A percentile compares a stretch with the other conserved stretches of the same genome.
These are phyloP conservation scores for Delitschia confertaspora DNA, from an alignment of 495 filamentous ascomycete species.

Conservation along the genomic window DNA sequence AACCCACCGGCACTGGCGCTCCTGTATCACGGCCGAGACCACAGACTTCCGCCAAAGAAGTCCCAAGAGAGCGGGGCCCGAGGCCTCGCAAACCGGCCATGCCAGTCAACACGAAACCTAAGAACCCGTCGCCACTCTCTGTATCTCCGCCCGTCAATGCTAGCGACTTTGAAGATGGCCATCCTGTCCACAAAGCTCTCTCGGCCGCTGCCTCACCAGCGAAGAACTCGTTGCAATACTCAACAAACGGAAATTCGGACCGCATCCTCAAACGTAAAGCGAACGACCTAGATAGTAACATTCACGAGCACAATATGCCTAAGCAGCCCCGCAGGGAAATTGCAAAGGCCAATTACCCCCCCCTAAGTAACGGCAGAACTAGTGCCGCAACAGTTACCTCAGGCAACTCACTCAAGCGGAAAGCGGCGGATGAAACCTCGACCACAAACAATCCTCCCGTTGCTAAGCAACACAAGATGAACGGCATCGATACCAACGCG, in stretches of 20 bases:
- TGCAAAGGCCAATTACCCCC: conserved; percentile 14
- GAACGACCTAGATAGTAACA: conserved; percentile 23
- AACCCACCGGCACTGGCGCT: conserved; percentile 4
- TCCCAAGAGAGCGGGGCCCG: background rate
- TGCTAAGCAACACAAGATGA: conserved; percentile 22
- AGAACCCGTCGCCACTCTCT: conserved; percentile 30
- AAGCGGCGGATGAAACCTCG: conserved; percentile 13
- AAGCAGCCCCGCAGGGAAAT: conserved; percentile 23
- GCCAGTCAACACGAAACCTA: conserved; percentile 26
- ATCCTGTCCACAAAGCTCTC: conserved; percentile 26
- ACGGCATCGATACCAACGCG: conserved; percentile 15
- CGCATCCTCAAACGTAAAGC: conserved; percentile 31
- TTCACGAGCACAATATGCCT: conserved; percentile 21
- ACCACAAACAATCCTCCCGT: conserved; percentile 3
- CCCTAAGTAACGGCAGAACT: conserved; percentile 7
- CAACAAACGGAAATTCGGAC: conserved; percentile 19
- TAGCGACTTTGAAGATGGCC: conserved; percentile 26
- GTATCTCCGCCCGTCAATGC: conserved; percentile 29
- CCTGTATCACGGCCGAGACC: conserved; percentile 16
- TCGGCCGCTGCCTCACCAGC: conserved; percentile 22
- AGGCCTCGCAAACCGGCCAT: conserved; percentile 12
- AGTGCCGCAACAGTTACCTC: conserved; percentile 16
- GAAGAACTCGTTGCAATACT: conserved; percentile 19
- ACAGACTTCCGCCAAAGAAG: conserved; percentile 3
- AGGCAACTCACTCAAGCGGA: conserved; percentile 22